Conservation (phyloP, 495 filamentous ascomycete species). For the Staphylotrichum longicolle region DNA sequence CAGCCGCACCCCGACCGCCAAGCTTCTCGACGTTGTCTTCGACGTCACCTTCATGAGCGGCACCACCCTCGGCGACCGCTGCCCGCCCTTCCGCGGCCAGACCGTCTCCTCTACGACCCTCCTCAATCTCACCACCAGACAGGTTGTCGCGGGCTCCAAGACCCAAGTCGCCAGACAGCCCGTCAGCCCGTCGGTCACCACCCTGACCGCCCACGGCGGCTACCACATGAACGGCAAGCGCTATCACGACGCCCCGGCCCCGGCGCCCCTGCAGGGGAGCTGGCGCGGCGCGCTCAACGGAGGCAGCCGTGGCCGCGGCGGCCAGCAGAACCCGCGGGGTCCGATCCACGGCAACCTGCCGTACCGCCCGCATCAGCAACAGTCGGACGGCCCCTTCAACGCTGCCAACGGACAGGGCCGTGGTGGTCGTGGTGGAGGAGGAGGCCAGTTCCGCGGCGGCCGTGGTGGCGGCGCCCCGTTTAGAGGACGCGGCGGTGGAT, state of each 20-base stretch:
- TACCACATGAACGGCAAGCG: constrained; percentile 63
- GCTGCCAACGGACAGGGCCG: constrained; percentile 22
- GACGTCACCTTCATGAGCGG: constrained; percentile 95
- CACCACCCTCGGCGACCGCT: constrained; percentile 81
- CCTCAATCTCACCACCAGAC: constrained; percentile 79
- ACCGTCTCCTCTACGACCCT: constrained; percentile 81
- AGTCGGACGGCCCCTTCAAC: not conserved
- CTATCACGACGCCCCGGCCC: constrained; percentile 63
- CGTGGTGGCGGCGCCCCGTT: constrained; percentile 11
- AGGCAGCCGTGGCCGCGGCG: constrained; percentile 38
- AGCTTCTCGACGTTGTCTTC: constrained; percentile 87
- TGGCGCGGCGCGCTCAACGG: constrained; percentile 67
- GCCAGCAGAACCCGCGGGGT: constrained; percentile 33
- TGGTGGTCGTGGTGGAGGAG: constrained; percentile 39
- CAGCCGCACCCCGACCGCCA: constrained; percentile 75
- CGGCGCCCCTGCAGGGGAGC: constrained; percentile 65
- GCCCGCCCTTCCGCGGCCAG: constrained; percentile 93
- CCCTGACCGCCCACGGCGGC: constrained; percentile 57
- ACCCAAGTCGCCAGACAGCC: constrained; percentile 62
- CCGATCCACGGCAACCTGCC: constrained; percentile 46
- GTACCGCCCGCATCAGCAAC: constrained; percentile 34
- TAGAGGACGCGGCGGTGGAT: constrained; percentile 7
- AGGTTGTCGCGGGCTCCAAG: constrained; percentile 72
- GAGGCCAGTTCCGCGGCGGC: constrained; percentile 30
- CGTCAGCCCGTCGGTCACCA: constrained; percentile 52